Percentiles rank a stretch among this genome's conserved stretches.
Evolutionary conservation across 768 basidiomycete genomes (phyloP).

Genomic region (Tricholoma bakamatsutake): DNA sequence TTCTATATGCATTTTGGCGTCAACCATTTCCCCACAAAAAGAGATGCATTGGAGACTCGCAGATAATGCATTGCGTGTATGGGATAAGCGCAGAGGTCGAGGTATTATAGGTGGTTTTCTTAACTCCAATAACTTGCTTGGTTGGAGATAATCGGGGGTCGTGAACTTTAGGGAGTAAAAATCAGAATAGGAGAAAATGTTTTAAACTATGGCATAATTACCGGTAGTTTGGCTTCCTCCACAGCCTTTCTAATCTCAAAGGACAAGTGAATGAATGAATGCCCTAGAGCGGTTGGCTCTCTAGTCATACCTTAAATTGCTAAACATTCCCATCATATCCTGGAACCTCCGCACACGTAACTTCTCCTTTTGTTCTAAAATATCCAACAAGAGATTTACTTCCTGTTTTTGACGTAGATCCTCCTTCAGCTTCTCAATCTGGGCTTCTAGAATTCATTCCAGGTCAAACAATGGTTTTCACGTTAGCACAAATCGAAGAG

Average conservation of each 20-base stretch:
- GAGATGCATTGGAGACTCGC: conserved; percentile 13
- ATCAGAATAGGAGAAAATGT: background rate
- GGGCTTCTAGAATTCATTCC: background rate
- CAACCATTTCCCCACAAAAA: background rate
- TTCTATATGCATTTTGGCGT: conserved; percentile 7
- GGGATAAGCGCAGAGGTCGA: background rate
- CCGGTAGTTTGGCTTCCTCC: background rate
- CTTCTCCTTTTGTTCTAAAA: conserved; percentile 20
- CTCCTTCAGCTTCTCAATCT: conserved; percentile 2
- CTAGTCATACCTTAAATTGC: conserved; percentile 12
- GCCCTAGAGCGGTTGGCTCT: background rate
- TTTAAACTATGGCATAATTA: background rate
- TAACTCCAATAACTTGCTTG: background rate
- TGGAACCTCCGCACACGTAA: conserved; percentile 21
- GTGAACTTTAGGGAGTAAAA: background rate
- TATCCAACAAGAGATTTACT: conserved; percentile 15
- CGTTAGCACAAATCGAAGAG: background rate
- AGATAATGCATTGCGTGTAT: conserved; percentile 18
- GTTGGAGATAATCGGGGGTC: background rate
- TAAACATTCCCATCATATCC: conserved; percentile 13
- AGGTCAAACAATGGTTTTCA: background rate
- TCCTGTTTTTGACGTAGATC: conserved; percentile 10
- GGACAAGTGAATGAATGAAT: background rate
- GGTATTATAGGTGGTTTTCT: background rate
- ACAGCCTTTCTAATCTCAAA: background rate